phyloP scores from a whole-genome alignment of 768 basidiomycete genomes.

The Pisolithus orientalis region DNA sequence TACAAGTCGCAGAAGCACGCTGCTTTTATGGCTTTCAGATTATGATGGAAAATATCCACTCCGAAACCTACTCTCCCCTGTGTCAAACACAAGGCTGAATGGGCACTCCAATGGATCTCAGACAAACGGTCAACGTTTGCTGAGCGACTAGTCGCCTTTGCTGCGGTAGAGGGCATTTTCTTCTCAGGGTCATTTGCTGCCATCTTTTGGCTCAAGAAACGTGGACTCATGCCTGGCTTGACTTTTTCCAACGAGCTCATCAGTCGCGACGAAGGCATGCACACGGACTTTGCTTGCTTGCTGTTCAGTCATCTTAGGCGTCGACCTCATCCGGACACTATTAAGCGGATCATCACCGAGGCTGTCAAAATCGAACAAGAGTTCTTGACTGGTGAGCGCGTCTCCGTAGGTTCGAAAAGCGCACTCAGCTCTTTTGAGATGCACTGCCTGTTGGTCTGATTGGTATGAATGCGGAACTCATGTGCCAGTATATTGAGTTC shows the following conservation, averaged over 20 bases:
- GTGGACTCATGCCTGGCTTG: constrained; percentile 94
- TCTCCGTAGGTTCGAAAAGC: background rate
- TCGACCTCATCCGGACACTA: constrained; percentile 74
- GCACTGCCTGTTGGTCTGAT: constrained; percentile 83
- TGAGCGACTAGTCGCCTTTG: constrained; percentile 88
- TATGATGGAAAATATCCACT: constrained; percentile 98
- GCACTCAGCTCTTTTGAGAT: constrained; percentile 34
- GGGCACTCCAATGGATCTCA: constrained; percentile 91
- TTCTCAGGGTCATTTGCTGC: constrained; percentile 92
- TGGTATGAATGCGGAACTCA: constrained; percentile 84
- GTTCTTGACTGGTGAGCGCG: constrained; percentile 63
- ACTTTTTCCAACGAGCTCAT: constrained; percentile 98
- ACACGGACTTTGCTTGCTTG: constrained; percentile 93
- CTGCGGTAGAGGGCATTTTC: constrained; percentile 95
- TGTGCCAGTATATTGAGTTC: constrained; percentile 90
- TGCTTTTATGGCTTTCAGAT: constrained; percentile 98
- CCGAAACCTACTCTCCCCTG: constrained; percentile 93
- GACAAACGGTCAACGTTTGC: constrained; percentile 77
- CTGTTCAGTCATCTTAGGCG: constrained; percentile 78
- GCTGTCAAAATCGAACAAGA: constrained; percentile 86
- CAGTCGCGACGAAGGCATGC: constrained; percentile 92
- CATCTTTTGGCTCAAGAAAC: constrained; percentile 97
- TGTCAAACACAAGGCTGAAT: constrained; percentile 88
- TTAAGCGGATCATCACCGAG: constrained; percentile 66
- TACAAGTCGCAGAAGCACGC: constrained; percentile 87